Evolutionary conservation across 768 basidiomycete species (phyloP), one percentile per base, ranked within the genome.

Genomic region (Tulasnella sp.): DNA sequence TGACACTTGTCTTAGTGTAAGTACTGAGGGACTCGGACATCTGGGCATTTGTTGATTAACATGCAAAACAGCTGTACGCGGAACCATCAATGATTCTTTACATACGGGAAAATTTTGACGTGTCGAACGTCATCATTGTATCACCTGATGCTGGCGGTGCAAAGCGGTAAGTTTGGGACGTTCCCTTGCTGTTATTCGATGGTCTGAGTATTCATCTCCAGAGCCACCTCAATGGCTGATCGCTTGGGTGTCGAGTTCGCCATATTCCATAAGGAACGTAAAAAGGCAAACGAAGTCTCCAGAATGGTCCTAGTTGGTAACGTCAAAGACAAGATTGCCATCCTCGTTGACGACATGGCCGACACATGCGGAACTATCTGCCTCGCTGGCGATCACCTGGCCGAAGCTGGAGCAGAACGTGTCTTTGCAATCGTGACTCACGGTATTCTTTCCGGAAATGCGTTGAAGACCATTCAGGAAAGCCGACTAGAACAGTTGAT

Each of bases 71-170:
- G 86, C 79, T 98, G 31, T 98, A 84, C 63, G 91, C 91, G 58
- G 95, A 98, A 66, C 92, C 95, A 16, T 91, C 88, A 44, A 83
- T 87, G 59, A 85, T 93, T 60, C 74, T 86, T 53, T 96, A 96
- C 68, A 93, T 98, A 65, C 87, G 91, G 59, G 81, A 82, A 34
- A 79, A 91, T 65, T 92, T 96, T 66, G 77, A 84, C 56, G 68
- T 89, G 49, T 71, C 75, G 49, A 75, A 92, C 60, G 77, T 93
- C 43, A 85, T 98, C 57, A 93, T 99, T 57, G 95, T 99, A 51
- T 90, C 86, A 42, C 95, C 95, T 19, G 95, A 99, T 68, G 95
- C 95, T 0, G 95, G 95, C 51, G 95, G 95, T 47, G 93, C 95
- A 37, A 98, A 99, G 71, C 76, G 93, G 92, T 91, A 60, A 60